Conservation (phyloP, 2,329 filamentous ascomycete species). For the Coniosporium tulheliwenetii region DNA sequence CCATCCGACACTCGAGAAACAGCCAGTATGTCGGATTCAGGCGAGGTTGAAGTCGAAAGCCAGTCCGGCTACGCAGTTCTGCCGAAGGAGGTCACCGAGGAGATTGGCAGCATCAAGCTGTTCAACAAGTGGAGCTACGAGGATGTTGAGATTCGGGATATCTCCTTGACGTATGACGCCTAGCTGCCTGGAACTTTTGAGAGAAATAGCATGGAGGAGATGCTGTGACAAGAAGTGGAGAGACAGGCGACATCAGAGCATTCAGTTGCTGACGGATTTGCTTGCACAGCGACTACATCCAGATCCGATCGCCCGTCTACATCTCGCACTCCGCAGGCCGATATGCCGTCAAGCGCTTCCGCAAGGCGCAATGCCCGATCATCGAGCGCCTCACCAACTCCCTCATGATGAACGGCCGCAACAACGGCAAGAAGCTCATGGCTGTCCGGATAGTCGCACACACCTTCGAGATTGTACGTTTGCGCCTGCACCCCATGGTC, state of each 20-base stretch:
- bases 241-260: not conserved
- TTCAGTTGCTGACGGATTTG: not conserved
- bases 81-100: constrained; percentile 79
- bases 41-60: constrained; percentile 85
- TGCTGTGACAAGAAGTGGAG: not conserved
- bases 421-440: constrained; percentile 99
- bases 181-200: not conserved
- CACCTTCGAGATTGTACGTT: constrained; percentile 96
- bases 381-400: constrained; percentile 99
- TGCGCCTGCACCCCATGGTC: constrained; percentile 1
- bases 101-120: constrained; percentile 87
- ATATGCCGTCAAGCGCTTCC: constrained; percentile 99
- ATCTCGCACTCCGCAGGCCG: constrained; percentile 96
- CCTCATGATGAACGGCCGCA: constrained; percentile 99
- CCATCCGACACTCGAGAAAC: constrained; percentile 4
- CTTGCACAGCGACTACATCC: constrained; percentile 82
- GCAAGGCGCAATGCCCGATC: constrained; percentile 99
- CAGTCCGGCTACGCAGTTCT: constrained; percentile 63
- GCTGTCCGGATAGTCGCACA: constrained; percentile 98
- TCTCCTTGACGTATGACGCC: constrained; percentile 86
- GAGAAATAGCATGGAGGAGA: not conserved
- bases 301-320: constrained; percentile 98
- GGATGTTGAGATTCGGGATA: constrained; percentile 98
- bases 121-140: constrained; percentile 99
- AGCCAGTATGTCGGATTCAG: constrained; percentile 78